Base-by-base conservation (phyloP, 176 grass and related monocot species). In the Triticum turgidum region DNA sequence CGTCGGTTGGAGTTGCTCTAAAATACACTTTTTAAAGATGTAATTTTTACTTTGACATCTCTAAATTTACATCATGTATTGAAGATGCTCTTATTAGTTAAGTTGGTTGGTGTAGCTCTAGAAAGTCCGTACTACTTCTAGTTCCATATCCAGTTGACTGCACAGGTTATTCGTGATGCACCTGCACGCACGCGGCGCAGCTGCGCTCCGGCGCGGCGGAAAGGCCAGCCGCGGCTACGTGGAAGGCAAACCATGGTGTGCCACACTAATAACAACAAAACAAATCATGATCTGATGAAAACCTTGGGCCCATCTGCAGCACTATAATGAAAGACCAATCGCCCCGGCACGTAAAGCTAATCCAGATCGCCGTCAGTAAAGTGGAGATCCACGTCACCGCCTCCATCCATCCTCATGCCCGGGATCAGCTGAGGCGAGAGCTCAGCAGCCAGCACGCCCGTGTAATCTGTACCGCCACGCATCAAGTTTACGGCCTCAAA, bases 281-380 rank as follows among this genome's bases (percentile, higher is more conserved):
- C 5, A 24, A 44, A 54, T 39, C 44, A 41, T 29, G 56, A 59
- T 59, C 0, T 3, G 56, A 64, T 7, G 4, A 33, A 0, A 78
- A 30, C 13, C 21, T 13, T n/a, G 67, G 44, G 35, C 11, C 80
- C 61, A 49, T 49, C 13, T 2, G n/a, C n/a, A 69, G 61, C 75
- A 69, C 27, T n/a, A 61, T 80, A 84, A 76, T 87, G 66, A 69
- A 87, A 84, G 85, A 80, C 69, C 47, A 87, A 87, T 69, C 45
- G 80, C 61, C 69, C 68, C 72, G 1, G 3, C 5, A 3, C 22
- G 3, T 49, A 81, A 91, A 44, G 82, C 69, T 41, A 20, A 67
- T 88, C 77, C n/a, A 85, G 39, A 33, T 81, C n/a, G 20, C 69
- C 27, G 45, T 85, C 81, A 49, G 15, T 77, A 41, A 83, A 70